Conservation (phyloP, 176 grass and related monocot species). For the Echinochloa phyllopogon region DNA sequence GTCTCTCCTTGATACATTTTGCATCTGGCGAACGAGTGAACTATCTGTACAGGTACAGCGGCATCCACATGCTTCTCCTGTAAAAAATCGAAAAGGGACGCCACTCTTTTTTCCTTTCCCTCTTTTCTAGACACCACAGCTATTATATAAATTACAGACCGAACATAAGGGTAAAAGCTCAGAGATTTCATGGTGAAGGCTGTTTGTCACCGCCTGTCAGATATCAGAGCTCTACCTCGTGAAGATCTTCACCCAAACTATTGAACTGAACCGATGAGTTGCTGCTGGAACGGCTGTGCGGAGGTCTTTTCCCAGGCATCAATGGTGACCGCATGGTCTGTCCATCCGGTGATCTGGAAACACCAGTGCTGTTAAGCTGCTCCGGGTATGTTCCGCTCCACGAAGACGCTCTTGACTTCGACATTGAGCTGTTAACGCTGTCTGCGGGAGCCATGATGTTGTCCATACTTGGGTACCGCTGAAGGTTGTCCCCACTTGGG, state of each 20-base stretch:
- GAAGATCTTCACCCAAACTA: constrained; percentile 58
- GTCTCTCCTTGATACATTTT: constrained; percentile 38
- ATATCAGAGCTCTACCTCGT: constrained; percentile 70
- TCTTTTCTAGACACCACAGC: constrained; percentile 41
- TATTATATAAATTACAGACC: constrained; percentile 41
- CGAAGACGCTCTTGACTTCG: constrained; percentile 66
- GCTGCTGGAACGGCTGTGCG: constrained; percentile 47
- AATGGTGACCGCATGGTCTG: constrained; percentile 38
- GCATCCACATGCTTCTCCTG: constrained; percentile 53
- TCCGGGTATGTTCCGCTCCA: constrained; percentile 76
- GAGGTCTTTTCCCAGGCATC: constrained; percentile 39
- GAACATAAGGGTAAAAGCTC: neutral
- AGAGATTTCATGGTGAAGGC: neutral
- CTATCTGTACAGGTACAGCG: constrained; percentile 55
- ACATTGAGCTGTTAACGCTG: constrained; percentile 36
- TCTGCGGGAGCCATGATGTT: constrained; percentile 52
- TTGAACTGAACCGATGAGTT: constrained; percentile 33
- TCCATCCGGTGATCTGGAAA: constrained; percentile 36
- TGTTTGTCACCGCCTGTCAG: neutral
- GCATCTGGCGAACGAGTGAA: constrained; percentile 39
- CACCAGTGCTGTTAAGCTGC: constrained; percentile 21
- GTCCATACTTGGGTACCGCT: constrained; percentile 69
- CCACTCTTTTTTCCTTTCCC: constrained; percentile 17
- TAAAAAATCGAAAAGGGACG: constrained; percentile 46
- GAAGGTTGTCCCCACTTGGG: constrained; percentile 69